A percentile compares a stretch with the other conserved stretches of the same genome.
phyloP scores from a whole-genome alignment of 75 land plant species.

The Ceratopteris richardii region DNA sequence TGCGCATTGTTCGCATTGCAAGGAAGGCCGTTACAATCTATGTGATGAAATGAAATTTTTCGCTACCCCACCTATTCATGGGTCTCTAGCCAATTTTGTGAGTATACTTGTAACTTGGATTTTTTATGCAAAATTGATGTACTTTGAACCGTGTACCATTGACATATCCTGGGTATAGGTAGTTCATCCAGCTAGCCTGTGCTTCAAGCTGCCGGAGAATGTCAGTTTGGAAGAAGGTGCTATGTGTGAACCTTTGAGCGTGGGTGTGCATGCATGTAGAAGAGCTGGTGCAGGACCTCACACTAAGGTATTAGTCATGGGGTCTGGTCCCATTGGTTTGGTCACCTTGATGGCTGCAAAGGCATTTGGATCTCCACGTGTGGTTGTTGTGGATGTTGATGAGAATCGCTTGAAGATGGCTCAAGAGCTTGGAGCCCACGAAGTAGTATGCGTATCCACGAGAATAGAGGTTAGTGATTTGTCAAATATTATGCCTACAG shows the following conservation, averaged over 20 bases:
- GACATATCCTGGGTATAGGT: conserved; percentile 19
- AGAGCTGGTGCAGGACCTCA: conserved; percentile 72
- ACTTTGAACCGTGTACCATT: too few species aligned
- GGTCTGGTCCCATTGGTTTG: conserved; percentile 88
- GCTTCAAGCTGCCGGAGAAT: conserved; percentile 41
- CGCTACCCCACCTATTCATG: conserved; percentile 89
- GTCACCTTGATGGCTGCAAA: conserved; percentile 74
- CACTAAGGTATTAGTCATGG: conserved; percentile 61
- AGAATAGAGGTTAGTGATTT: conserved; percentile 35
- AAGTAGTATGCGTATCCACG: conserved; percentile 42
- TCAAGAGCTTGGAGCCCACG: conserved; percentile 73
- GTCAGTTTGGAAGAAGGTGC: conserved; percentile 37
- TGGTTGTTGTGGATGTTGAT: conserved; percentile 70
- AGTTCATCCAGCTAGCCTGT: conserved; percentile 33
- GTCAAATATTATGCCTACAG: not conserved
- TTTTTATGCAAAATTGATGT: too few species aligned
- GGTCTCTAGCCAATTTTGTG: conserved; percentile 77
- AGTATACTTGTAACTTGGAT: too few species aligned
- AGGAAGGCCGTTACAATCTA: conserved; percentile 71
- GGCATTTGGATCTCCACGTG: conserved; percentile 72
- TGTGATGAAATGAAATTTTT: conserved; percentile 84
- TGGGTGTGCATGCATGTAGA: conserved; percentile 79
- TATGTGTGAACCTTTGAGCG: conserved; percentile 42
- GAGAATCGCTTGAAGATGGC: conserved; percentile 63
- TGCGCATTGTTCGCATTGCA: conserved; percentile 48